Evolutionary conservation across 805 yeast species (phyloP), one percentile per base, ranked within the genome.

Genomic region (Aciculoconidium aculeatum): DNA sequence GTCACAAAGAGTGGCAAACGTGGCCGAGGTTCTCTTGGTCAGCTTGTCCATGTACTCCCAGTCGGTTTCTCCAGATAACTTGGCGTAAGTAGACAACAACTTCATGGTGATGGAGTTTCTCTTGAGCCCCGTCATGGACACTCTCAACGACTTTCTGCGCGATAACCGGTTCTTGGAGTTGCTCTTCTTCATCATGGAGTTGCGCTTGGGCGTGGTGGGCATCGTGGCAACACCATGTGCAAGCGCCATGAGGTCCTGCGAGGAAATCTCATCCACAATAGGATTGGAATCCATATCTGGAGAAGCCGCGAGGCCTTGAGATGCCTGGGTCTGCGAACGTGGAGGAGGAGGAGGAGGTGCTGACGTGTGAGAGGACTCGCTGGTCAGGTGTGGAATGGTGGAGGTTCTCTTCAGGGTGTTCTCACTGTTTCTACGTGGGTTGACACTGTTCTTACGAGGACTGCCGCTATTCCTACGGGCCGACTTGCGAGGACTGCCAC

Each of bases 1-100:
- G 56, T 81, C 90, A 61, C 86, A 79, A 23, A 81, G 60, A 2
- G 81, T 71, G 8, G 87, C 92, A 61, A 81, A 81, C 38, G 81
- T 82, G 10, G 84, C 77, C 20, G 84, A 76, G 2, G 88, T 79
- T 53, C 92, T 67, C 54, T 73, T 79, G 5, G 86, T 77, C 49
- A 77, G 84, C 44, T 72, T 75, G 44, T 79, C 83, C 53, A 80
- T 71, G 42, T 72, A 72, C 43, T 76, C 81, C 76, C 84, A 74
- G 36, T 75, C 81, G 23, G 70, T 65, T 34, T 76, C 80, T 25
- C 67, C 67, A 3, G 84, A 68, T 36, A 81, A 57, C 47, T 76
- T 79, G 18, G 90, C 85, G 52, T 81, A 81, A 0, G 86, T 76
- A 1, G 86, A 71, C 35, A 81, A 67, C 37, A 81, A 52, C 45